Evolutionary conservation across 306 rosid genomes (phyloP).

Genomic region (Dalbergia oliveri): DNA sequence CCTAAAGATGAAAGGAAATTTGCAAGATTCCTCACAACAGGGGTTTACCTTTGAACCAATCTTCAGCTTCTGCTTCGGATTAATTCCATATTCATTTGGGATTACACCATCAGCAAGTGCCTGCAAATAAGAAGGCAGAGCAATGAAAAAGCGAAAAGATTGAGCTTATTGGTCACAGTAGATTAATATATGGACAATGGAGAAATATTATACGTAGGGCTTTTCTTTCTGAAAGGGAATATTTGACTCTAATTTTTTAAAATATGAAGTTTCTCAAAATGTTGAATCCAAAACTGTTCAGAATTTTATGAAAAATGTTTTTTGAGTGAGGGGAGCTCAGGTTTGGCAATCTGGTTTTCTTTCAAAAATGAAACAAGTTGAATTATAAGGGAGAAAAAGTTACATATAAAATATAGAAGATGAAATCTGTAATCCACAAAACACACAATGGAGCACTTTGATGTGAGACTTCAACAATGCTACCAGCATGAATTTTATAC

Average conservation of each 20-base stretch:
- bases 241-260: conserved; percentile 13
- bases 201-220: conserved; percentile 39
- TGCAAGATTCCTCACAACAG: conserved; percentile 19
- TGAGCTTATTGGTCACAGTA: conserved; percentile 19
- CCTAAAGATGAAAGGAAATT: neutral
- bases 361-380: neutral
- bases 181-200: conserved; percentile 49
- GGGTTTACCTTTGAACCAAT: conserved; percentile 89
- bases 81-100: conserved; percentile 96
- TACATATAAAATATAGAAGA: neutral
- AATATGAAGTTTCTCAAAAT: conserved; percentile 18
- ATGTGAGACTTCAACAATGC: neutral
- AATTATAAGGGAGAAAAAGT: conserved; percentile 7
- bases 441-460: neutral
- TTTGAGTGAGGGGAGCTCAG: conserved; percentile 3
- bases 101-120: conserved; percentile 98
- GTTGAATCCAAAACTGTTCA: conserved; percentile 20
- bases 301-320: conserved; percentile 36
- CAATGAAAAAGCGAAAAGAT: conserved; percentile 29
- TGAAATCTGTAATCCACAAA: conserved; percentile 11
- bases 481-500: conserved; percentile 5
- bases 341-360: neutral
- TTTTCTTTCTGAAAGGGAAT: conserved; percentile 12
- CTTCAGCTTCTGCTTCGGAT: conserved; percentile 90
- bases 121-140: conserved; percentile 55